Conservation (phyloP, 2,329 filamentous ascomycete genomes). For the Fusarium robinianum region DNA sequence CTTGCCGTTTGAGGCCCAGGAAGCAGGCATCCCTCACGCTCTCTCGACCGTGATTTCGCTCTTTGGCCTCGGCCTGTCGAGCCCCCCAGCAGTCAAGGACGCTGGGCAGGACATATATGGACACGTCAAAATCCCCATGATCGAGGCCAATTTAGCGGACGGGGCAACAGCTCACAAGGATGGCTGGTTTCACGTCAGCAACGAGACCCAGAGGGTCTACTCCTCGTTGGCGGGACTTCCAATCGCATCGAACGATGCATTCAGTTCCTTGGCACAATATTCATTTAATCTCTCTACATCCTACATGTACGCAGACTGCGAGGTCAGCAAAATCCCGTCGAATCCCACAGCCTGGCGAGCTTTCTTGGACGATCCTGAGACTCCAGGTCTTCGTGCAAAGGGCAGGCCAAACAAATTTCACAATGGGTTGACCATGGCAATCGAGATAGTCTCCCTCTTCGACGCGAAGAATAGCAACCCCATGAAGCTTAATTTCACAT, state of each 20-base stretch:
- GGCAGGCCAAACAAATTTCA: conserved; percentile 1
- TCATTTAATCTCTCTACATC: conserved; percentile 4
- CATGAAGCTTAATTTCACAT: conserved; percentile 10
- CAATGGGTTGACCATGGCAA: conserved; percentile 5
- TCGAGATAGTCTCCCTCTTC: conserved; percentile 1
- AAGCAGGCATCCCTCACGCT: not conserved
- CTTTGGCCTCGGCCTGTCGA: conserved; percentile 6
- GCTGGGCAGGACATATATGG: conserved; percentile 16
- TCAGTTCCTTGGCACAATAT: not conserved
- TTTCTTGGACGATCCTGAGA: not conserved
- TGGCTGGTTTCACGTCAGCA: conserved; percentile 6
- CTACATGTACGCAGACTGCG: conserved; percentile 5
- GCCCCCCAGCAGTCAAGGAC: conserved; percentile 4
- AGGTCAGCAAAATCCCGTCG: not conserved
- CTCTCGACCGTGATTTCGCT: conserved; percentile 4
- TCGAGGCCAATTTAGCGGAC: conserved; percentile 1
- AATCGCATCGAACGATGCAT: conserved; percentile 2
- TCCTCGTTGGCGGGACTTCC: conserved; percentile 11
- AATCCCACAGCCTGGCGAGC: not conserved
- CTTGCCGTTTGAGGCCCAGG: not conserved
- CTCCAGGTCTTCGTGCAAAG: not conserved
- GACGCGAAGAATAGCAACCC: not conserved
- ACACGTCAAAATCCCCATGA: conserved; percentile 15
- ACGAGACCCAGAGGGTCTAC: conserved; percentile 1
- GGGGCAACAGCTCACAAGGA: not conserved